Evolutionary conservation across 2,329 filamentous ascomycete genomes (phyloP).

Genomic region (Aspergillus fischeri): DNA sequence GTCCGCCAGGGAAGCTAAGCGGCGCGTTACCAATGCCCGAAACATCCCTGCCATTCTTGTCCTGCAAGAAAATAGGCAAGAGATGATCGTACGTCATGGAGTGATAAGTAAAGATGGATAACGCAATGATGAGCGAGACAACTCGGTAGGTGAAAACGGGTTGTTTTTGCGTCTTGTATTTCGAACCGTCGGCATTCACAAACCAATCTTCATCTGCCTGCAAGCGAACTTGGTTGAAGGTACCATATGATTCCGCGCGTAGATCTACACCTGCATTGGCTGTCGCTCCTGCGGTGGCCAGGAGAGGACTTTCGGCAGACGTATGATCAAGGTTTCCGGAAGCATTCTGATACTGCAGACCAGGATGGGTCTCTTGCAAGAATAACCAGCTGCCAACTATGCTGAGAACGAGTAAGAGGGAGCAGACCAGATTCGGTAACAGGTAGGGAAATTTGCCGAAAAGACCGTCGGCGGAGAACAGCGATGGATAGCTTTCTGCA

Average conservation of each 20-base stretch:
- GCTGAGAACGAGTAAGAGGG: constrained; percentile 69
- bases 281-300: constrained; percentile 69
- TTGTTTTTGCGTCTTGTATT: constrained; percentile 33
- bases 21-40: constrained; percentile 32
- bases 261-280: constrained; percentile 70
- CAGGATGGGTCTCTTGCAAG: constrained; percentile 84
- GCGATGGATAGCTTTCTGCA: constrained; percentile 64
- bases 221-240: constrained; percentile 58
- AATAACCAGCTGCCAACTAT: constrained; percentile 76
- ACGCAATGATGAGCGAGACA: constrained; percentile 70
- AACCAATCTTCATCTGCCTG: constrained; percentile 52
- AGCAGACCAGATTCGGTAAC: constrained; percentile 83
- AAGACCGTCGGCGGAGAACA: constrained; percentile 64
- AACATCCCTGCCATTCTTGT: constrained; percentile 44
- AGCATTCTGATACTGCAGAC: constrained; percentile 59
- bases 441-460: constrained; percentile 82
- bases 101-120: constrained; percentile 91
- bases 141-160: constrained; percentile 61
- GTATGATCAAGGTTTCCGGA: constrained; percentile 38
- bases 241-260: constrained; percentile 74
- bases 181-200: constrained; percentile 45
- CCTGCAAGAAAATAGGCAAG: constrained; percentile 88
- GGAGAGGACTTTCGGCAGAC: constrained; percentile 65
- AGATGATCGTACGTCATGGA: constrained; percentile 94
- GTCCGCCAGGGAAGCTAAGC: constrained; percentile 59